phyloP scores from a whole-genome alignment of 768 basidiomycete genomes.

The Mycena pura region DNA sequence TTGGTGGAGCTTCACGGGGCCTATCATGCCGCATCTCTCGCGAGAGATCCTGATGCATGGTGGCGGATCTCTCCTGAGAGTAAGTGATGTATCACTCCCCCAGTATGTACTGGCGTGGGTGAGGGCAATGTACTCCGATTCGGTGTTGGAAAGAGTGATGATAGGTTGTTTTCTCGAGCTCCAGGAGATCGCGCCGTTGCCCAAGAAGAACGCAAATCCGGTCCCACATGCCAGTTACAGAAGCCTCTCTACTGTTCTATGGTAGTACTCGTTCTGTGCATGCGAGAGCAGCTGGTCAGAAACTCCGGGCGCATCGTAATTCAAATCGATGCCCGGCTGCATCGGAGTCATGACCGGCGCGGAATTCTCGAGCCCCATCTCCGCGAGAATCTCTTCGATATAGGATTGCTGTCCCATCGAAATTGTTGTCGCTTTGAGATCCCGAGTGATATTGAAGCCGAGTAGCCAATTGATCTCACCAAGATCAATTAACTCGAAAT shows the following conservation, averaged over 20 bases:
- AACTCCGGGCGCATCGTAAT: neutral
- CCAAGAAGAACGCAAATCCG: no score
- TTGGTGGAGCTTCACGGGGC: no score
- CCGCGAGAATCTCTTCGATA: constrained; percentile 21
- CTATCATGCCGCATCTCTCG: no score
- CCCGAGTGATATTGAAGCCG: constrained; percentile 28
- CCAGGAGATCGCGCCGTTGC: no score
- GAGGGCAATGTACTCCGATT: no score
- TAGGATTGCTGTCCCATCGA: constrained; percentile 32
- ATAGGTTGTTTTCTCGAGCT: no score
- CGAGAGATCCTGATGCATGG: no score
- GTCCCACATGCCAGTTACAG: constrained; percentile 21
- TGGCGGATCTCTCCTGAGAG: no score
- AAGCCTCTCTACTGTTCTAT: constrained; percentile 13
- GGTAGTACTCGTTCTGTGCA: constrained; percentile 3
- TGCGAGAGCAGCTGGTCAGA: neutral
- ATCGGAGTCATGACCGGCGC: constrained; percentile 29
- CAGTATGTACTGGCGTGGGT: no score
- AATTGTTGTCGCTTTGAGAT: constrained; percentile 23
- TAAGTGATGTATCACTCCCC: no score
- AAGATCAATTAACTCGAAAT: constrained; percentile 29
- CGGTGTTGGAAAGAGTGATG: no score
- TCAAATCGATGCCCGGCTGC: constrained; percentile 11
- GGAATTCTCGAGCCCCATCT: constrained; percentile 22
- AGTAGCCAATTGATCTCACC: constrained; percentile 34